A percentile compares a stretch with the other conserved stretches of the same genome.
Conservation (phyloP, 129 eudicot genomes). For the Flaveria sonorensis region DNA sequence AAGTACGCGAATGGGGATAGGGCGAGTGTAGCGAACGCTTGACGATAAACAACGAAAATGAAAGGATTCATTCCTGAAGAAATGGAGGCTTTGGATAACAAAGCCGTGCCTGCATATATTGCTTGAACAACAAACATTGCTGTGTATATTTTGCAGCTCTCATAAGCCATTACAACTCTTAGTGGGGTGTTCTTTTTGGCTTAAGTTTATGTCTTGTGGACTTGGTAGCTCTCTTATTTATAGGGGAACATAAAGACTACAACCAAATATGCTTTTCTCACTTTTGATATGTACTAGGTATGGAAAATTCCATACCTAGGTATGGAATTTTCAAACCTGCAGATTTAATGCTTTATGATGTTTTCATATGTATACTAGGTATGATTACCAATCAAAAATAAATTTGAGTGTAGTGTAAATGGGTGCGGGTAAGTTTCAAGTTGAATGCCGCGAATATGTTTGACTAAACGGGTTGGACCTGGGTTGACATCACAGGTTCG, state of each 20-base stretch:
- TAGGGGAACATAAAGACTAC: slow-evolving; percentile 19
- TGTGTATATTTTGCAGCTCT: slow-evolving; percentile 49
- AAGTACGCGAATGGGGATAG: slow-evolving; percentile 61
- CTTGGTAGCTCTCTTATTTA: slow-evolving; percentile 25
- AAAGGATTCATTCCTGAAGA: slow-evolving; percentile 72
- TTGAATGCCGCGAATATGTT: too few relatives aligned
- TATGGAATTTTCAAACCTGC: not conserved
- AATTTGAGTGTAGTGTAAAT: too few relatives aligned
- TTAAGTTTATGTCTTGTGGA: slow-evolving; percentile 7
- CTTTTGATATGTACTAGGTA: slow-evolving; percentile 1
- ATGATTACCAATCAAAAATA: too few relatives aligned
- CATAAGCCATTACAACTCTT: slow-evolving; percentile 28
- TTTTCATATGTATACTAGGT: not conserved
- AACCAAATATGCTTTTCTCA: slow-evolving; percentile 22
- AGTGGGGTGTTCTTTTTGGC: not conserved
- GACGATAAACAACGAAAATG: slow-evolving; percentile 71
- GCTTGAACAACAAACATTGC: slow-evolving; percentile 56
- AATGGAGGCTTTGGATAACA: slow-evolving; percentile 71
- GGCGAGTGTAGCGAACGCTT: slow-evolving; percentile 62
- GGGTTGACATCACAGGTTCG: too few relatives aligned
- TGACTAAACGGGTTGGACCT: too few relatives aligned
- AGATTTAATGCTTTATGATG: slow-evolving; percentile 12
- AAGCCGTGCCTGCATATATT: slow-evolving; percentile 70
- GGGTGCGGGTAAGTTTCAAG: too few relatives aligned
- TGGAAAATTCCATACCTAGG: not conserved